phyloP scores from a whole-genome alignment of 176 grass and related monocot species.

The Eleusine coracana region DNA sequence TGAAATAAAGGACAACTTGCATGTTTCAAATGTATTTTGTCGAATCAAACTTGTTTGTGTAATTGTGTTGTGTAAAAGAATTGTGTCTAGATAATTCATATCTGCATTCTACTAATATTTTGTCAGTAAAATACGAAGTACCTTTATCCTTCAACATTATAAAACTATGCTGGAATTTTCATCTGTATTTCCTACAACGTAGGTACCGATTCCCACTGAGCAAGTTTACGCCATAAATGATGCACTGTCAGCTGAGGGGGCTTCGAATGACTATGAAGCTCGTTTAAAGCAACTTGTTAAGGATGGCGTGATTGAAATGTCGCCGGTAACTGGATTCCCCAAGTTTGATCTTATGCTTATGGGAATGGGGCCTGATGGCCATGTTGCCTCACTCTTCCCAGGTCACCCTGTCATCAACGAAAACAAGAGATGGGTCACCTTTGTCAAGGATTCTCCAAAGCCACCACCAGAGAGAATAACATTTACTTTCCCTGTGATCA shows the following conservation, averaged over 20 bases:
- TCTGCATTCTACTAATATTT: too few relatives aligned
- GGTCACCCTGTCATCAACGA: conserved; percentile 72
- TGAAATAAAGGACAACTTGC: background rate
- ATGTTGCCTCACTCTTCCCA: conserved; percentile 87
- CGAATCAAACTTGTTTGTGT: background rate
- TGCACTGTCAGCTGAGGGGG: conserved; percentile 57
- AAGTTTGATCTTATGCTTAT: conserved; percentile 85
- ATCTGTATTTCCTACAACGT: conserved; percentile 17
- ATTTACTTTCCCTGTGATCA: conserved; percentile 83
- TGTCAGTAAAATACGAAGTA: too few relatives aligned
- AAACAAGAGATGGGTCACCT: conserved; percentile 71
- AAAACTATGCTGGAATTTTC: background rate
- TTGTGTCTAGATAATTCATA: background rate
- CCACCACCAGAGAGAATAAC: conserved; percentile 83
- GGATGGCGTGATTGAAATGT: conserved; percentile 39
- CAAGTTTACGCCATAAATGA: conserved; percentile 85
- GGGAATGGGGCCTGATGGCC: conserved; percentile 91
- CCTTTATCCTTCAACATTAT: too few relatives aligned
- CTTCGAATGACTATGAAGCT: conserved; percentile 72
- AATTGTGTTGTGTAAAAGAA: background rate
- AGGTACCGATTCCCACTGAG: conserved; percentile 72
- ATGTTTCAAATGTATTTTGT: background rate
- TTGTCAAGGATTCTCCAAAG: conserved; percentile 86
- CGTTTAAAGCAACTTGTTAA: conserved; percentile 42
- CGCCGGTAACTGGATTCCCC: conserved; percentile 57